These are phyloP conservation scores for Setaria italica DNA, from an alignment of 202 grass and related monocot species.

Conservation along the genomic window DNA sequence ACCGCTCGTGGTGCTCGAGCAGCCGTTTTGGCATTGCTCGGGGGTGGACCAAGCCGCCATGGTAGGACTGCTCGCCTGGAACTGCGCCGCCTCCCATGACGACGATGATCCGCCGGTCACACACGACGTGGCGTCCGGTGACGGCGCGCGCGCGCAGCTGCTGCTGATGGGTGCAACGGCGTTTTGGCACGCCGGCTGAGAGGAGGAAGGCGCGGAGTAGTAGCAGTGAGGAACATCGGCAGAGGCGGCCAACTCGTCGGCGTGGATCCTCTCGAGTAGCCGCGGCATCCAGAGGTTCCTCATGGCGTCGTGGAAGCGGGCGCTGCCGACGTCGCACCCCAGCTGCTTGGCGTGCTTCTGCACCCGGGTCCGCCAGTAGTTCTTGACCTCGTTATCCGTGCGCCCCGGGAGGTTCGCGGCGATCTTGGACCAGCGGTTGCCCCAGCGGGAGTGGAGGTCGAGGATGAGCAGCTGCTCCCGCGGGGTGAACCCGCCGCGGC, in stretches of 20 bases:
- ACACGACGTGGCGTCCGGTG: not conserved
- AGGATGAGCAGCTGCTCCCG: constrained; percentile 89
- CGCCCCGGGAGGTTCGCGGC: constrained; percentile 70
- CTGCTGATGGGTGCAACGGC: not conserved
- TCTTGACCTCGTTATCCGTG: constrained; percentile 97
- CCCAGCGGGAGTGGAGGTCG: constrained; percentile 87
- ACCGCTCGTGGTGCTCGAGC: constrained; percentile 1
- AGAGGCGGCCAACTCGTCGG: constrained; percentile 38
- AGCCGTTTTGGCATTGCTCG: constrained; percentile 6
- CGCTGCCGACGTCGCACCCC: constrained; percentile 82
- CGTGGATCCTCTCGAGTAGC: constrained; percentile 79
- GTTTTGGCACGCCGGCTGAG: not conserved
- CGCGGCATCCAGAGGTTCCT: constrained; percentile 87
- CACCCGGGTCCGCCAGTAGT: constrained; percentile 93
- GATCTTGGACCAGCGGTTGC: constrained; percentile 88
- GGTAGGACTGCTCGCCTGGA: constrained; percentile 24
- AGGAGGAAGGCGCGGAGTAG: not conserved
- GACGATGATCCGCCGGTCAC: constrained; percentile 40
- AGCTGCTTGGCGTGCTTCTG: constrained; percentile 98
- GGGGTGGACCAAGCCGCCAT: not conserved
- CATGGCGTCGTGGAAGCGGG: constrained; percentile 77
- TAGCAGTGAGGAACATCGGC: not conserved
- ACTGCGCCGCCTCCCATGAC: constrained; percentile 12
- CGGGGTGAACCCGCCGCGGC: constrained; percentile 68
- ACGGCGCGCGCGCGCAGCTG: not conserved